Evolutionary conservation across 306 rosid genomes (phyloP).

Genomic region (Lotus japonicus): DNA sequence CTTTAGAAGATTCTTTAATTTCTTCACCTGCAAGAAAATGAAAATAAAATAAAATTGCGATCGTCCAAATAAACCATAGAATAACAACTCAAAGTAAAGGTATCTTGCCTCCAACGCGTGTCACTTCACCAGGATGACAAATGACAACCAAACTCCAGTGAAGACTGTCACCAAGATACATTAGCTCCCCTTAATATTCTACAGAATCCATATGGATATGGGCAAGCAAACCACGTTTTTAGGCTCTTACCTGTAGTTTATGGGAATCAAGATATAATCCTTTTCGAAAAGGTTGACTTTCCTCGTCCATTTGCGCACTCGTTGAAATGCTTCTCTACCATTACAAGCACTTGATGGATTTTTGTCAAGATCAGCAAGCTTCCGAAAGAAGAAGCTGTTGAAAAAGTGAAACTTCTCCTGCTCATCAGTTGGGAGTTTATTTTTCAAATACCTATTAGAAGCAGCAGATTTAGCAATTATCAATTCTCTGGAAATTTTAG

Average conservation of each 20-base stretch:
- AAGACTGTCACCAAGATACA: slow-evolving; percentile 39
- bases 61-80: slow-evolving; percentile 7
- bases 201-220: background rate
- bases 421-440: slow-evolving; percentile 33
- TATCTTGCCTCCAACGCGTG: slow-evolving; percentile 37
- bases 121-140: slow-evolving; percentile 63
- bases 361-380: slow-evolving; percentile 71
- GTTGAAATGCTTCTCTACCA: slow-evolving; percentile 58
- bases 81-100: slow-evolving; percentile 17
- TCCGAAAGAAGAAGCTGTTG: slow-evolving; percentile 76
- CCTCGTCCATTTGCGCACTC: slow-evolving; percentile 69
- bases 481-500: background rate
- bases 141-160: slow-evolving; percentile 79
- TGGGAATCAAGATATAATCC: slow-evolving; percentile 63
- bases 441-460: slow-evolving; percentile 50
- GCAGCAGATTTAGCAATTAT: slow-evolving; percentile 20
- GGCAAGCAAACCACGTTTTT: background rate
- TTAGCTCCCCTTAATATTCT: slow-evolving; percentile 9
- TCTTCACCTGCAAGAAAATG: slow-evolving; percentile 39
- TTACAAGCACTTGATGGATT: slow-evolving; percentile 52
- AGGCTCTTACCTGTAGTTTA: slow-evolving; percentile 55
- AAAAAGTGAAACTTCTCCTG: slow-evolving; percentile 54
- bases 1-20: slow-evolving; percentile 32
- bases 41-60: slow-evolving; percentile 13
- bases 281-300: slow-evolving; percentile 55